These are phyloP conservation scores for Syncephalastrum sp. DNA, from an alignment of 371 early-diverging fungal genomes.

Conservation along the genomic window DNA sequence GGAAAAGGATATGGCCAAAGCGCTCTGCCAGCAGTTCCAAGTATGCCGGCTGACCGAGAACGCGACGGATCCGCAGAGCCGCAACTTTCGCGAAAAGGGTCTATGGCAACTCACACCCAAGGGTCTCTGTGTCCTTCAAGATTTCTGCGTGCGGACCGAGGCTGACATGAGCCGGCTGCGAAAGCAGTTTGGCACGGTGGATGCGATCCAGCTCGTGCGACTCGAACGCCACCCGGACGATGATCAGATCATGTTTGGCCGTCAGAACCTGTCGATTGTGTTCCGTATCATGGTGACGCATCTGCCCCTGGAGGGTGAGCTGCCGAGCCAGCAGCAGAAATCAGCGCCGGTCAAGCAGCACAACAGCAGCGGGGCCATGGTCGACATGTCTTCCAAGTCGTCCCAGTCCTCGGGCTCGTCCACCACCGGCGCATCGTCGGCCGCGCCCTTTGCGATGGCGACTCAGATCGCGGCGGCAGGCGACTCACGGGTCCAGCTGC, in stretches of 20 bases:
- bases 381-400: constrained; percentile 6
- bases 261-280: constrained; percentile 20
- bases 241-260: constrained; percentile 32
- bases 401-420: constrained; percentile 13
- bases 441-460: constrained; percentile 17
- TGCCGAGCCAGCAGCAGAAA: not conserved
- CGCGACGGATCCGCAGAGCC: constrained; percentile 47
- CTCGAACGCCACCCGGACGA: constrained; percentile 37
- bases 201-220: constrained; percentile 28
- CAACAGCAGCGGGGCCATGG: not conserved
- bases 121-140: constrained; percentile 56
- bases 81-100: constrained; percentile 53
- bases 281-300: constrained; percentile 41
- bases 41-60: constrained; percentile 55
- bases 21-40: constrained; percentile 62
- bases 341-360: too few relatives aligned
- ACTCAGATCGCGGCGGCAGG: constrained; percentile 3
- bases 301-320: constrained; percentile 36
- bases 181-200: constrained; percentile 30
- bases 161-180: constrained; percentile 23
- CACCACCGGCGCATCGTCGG: constrained; percentile 10
- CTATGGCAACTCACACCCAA: constrained; percentile 58
- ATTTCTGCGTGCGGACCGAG: constrained; percentile 41
- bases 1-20: constrained; percentile 62
- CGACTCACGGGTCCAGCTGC: constrained; percentile 37